Percentiles rank a stretch among this genome's conserved stretches.
Conservation (phyloP, 805 yeast species). For the Saccharomyces jurei region DNA sequence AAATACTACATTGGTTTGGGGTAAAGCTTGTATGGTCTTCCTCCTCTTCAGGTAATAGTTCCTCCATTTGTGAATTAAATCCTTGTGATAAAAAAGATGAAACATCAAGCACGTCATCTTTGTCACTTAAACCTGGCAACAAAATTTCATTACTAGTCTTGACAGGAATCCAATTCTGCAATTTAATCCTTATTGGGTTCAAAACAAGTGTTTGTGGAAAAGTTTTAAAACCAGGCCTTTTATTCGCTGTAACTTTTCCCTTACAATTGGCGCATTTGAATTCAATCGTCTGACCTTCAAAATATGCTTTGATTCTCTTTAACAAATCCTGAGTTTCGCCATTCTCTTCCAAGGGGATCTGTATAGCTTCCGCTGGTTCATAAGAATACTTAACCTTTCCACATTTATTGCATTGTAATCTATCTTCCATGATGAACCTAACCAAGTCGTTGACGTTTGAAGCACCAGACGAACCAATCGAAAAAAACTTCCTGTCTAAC, state of each 20-base stretch:
- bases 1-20: constrained; percentile 50
- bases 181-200: constrained; percentile 69
- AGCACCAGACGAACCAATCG: neutral
- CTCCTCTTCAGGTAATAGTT: constrained; percentile 21
- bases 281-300: constrained; percentile 53
- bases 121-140: constrained; percentile 32
- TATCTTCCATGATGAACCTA: constrained; percentile 57
- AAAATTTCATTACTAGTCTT: constrained; percentile 69
- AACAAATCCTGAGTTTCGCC: constrained; percentile 33
- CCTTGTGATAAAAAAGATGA: constrained; percentile 36
- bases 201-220: constrained; percentile 67
- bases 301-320: constrained; percentile 42
- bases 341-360: constrained; percentile 43
- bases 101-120: constrained; percentile 36
- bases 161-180: constrained; percentile 84
- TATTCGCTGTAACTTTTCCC: constrained; percentile 17
- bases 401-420: constrained; percentile 49
- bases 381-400: constrained; percentile 47
- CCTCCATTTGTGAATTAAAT: constrained; percentile 19
- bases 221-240: constrained; percentile 30
- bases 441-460: constrained; percentile 47
- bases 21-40: constrained; percentile 31
- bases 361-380: constrained; percentile 53
- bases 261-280: constrained; percentile 55
- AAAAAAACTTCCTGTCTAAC: constrained; percentile 42